phyloP scores from a whole-genome alignment of 805 yeast species.

The Zygosaccharomyces bailii region DNA sequence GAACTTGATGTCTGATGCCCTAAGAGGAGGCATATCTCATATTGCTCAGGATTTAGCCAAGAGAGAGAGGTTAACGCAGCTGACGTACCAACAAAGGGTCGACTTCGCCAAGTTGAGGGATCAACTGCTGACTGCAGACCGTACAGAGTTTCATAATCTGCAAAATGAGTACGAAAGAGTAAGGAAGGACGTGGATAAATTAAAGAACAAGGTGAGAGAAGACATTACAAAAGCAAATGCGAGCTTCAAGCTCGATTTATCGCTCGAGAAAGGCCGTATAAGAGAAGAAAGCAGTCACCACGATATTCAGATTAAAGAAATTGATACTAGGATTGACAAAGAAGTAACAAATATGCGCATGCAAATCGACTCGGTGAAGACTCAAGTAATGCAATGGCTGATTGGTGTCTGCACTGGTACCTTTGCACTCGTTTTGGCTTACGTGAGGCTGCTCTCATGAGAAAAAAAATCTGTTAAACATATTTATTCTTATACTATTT shows the following conservation, averaged over 20 bases:
- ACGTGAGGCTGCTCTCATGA: constrained; percentile 68
- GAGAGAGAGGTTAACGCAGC: constrained; percentile 74
- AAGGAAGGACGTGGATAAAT: constrained; percentile 77
- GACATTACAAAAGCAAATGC: constrained; percentile 89
- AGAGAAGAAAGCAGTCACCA: constrained; percentile 92
- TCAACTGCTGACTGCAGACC: constrained; percentile 83
- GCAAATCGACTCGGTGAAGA: constrained; percentile 91
- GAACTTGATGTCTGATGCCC: constrained; percentile 63
- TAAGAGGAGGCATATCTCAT: constrained; percentile 74
- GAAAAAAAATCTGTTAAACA: neutral
- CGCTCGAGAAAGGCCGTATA: constrained; percentile 90
- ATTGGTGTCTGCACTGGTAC: constrained; percentile 99
- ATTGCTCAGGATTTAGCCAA: constrained; percentile 78
- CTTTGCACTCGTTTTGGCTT: constrained; percentile 88
- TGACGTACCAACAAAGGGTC: constrained; percentile 93
- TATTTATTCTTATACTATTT: neutral
- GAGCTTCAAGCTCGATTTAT: constrained; percentile 84
- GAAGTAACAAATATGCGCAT: constrained; percentile 92
- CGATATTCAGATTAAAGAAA: constrained; percentile 89
- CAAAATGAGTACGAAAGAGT: constrained; percentile 85
- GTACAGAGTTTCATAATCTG: constrained; percentile 75
- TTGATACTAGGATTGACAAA: constrained; percentile 91
- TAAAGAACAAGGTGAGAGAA: constrained; percentile 80
- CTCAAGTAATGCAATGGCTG: constrained; percentile 97
- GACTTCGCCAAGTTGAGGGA: constrained; percentile 94